Evolutionary conservation across 176 grass and related monocot species (phyloP), one percentile per base, ranked within the genome.

Genomic region (Eleusine coracana): DNA sequence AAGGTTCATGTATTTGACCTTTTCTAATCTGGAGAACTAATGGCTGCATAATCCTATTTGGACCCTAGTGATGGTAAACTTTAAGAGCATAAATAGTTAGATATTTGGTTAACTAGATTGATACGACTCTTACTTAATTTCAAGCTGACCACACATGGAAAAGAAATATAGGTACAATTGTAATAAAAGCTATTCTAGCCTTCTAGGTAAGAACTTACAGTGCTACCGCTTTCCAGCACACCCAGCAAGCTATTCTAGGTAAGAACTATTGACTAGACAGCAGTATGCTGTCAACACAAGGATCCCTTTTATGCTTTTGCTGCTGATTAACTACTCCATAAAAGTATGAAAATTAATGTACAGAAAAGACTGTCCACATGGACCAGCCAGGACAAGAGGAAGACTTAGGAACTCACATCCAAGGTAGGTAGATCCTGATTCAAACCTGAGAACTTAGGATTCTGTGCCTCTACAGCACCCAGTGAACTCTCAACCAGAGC

Each of bases 131-230:
- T 59, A 59, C 6, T 81, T 7, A 56, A 56, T 56, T 79, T 89
- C 66, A 75, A 76, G 70, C 67, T 85, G 27, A 51, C 76, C 70
- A 46, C 14, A 46, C 13, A 64, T 70, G 71, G 44, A 17, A 75
- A 52, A 7, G 63, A 62, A 68, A 84, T 74, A 34, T 17, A 36
- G 50, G 41, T 34, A 23, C 6, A 70, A 23, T 75, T 77, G 37
- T 16, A 48, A 66, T 61, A 41, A 6, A 27, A 38, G 45, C 58
- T 89, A 75, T 71, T 85, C 66, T 70, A 71, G 65, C 85, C 69
- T 71, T 85, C 66, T 70, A 71, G 65, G 77, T 23, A 76, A 70
- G 45, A 76, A 55, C 44, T 81, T 76, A 85, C 38, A 36, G 34
- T 67, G 46, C 59, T 46, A 83, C 42, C 8, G 16, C 58, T 66